These are phyloP conservation scores for Candida ponderosae DNA, from an alignment of 805 yeast species.

Conservation along the genomic window DNA sequence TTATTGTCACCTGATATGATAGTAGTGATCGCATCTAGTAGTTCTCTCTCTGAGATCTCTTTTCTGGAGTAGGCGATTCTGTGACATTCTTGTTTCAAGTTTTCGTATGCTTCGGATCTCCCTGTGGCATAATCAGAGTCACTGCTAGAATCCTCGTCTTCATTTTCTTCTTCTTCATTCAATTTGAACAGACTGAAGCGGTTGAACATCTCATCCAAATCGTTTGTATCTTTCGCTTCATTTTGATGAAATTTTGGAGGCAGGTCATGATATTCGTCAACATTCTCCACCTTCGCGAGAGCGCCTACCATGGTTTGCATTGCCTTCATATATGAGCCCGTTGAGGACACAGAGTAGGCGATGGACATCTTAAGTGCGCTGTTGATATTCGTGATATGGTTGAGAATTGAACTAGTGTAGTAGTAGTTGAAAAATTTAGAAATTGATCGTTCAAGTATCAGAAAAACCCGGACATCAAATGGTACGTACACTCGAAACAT, in stretches of 20 bases:
- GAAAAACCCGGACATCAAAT: no score
- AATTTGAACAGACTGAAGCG: constrained; percentile 23
- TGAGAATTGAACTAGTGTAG: no score
- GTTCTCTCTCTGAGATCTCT: constrained; percentile 26
- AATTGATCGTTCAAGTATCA: no score
- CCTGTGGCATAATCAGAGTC: constrained; percentile 6
- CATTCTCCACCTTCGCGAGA: constrained; percentile 23
- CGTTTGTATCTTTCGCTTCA: constrained; percentile 27
- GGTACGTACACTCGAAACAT: no score
- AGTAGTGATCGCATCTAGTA: constrained; percentile 20
- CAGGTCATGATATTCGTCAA: constrained; percentile 15
- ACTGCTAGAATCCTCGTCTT: constrained; percentile 9
- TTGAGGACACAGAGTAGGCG: constrained; percentile 50
- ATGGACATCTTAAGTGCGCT: constrained; percentile 32
- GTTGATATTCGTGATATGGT: not conserved
- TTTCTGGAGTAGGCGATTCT: constrained; percentile 26
- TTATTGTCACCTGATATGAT: constrained; percentile 25
- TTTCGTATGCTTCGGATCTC: constrained; percentile 8
- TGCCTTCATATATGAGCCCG: constrained; percentile 72
- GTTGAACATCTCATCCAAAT: constrained; percentile 29
- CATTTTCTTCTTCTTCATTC: constrained; percentile 13
- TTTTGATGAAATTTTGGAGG: constrained; percentile 31
- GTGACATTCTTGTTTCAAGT: constrained; percentile 14
- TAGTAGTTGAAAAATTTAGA: no score
- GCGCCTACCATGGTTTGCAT: constrained; percentile 62